Percentiles rank a stretch among this genome's conserved stretches.
phyloP scores from a whole-genome alignment of 495 filamentous ascomycete species.

The Platismatia glauca region DNA sequence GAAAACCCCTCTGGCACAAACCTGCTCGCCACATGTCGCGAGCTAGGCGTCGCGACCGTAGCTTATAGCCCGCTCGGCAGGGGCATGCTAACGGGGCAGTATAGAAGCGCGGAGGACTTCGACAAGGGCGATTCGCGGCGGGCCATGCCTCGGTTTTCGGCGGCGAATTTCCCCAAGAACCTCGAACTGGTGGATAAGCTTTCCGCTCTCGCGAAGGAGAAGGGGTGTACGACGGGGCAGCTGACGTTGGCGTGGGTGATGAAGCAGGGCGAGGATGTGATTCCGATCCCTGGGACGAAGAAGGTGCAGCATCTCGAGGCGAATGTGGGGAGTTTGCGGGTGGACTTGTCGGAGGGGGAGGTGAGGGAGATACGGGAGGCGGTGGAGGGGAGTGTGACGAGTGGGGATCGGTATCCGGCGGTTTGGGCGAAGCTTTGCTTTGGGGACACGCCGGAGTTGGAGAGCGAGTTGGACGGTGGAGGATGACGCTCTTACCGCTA shows the following conservation, averaged over 20 bases:
- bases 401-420: constrained; percentile 31
- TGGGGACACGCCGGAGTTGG: constrained; percentile 12
- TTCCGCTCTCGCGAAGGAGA: constrained; percentile 34
- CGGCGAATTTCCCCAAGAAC: constrained; percentile 43
- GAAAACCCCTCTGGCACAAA: constrained; percentile 36
- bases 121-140: constrained; percentile 27
- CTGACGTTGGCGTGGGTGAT: constrained; percentile 45
- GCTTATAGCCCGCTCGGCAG: constrained; percentile 40
- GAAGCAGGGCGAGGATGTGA: constrained; percentile 42
- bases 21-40: constrained; percentile 40
- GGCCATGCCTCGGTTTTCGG: constrained; percentile 38
- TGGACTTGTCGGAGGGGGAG: constrained; percentile 42
- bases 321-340: constrained; percentile 41
- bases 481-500: too few relatives aligned
- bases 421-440: constrained; percentile 10
- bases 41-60: constrained; percentile 38
- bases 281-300: constrained; percentile 51
- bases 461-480: background rate
- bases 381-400: constrained; percentile 31
- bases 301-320: constrained; percentile 45
- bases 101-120: constrained; percentile 30
- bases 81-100: constrained; percentile 33
- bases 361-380: constrained; percentile 36
- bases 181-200: constrained; percentile 34
- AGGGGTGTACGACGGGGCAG: constrained; percentile 38